These are phyloP conservation scores for Thamnidium elegans DNA, from an alignment of 192 early-diverging fungal genomes.

Conservation along the genomic window DNA sequence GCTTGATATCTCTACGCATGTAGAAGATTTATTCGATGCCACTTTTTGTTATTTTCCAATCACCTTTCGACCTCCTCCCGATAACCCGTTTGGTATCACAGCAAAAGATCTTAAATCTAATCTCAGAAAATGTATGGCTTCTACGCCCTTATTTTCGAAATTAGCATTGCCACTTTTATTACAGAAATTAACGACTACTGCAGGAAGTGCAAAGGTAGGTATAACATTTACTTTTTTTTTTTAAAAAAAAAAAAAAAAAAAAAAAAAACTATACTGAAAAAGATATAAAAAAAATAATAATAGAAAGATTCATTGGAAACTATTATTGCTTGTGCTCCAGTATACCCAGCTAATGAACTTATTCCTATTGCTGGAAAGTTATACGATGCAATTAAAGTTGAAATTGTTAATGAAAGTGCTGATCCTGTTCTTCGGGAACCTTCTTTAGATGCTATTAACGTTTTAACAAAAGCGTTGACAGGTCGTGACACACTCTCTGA, in stretches of 20 bases:
- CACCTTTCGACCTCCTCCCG: conserved; percentile 92
- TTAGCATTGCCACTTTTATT: conserved; percentile 84
- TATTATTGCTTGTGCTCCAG: conserved; percentile 69
- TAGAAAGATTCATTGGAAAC: conserved; percentile 90
- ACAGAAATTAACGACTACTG: conserved; percentile 84
- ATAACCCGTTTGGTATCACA: conserved; percentile 93
- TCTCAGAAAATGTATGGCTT: conserved; percentile 68
- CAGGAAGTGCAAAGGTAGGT: conserved; percentile 80
- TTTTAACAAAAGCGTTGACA: conserved; percentile 50
- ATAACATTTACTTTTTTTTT: no score
- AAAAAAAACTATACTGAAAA: background rate
- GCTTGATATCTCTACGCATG: conserved; percentile 73
- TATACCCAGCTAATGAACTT: conserved; percentile 70
- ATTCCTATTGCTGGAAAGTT: conserved; percentile 65
- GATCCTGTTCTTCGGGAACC: conserved; percentile 66
- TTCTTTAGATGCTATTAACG: conserved; percentile 60
- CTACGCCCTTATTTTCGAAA: conserved; percentile 74
- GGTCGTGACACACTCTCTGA: conserved; percentile 43
- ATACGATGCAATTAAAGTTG: conserved; percentile 70
- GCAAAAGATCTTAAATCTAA: conserved; percentile 84
- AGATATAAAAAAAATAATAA: conserved; percentile 15
- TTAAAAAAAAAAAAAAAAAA: background rate
- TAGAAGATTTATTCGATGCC: conserved; percentile 93
- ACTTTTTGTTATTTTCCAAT: conserved; percentile 99
- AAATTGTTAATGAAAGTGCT: conserved; percentile 48